These are phyloP conservation scores for Ascodesmis nigricans DNA, from an alignment of 495 filamentous ascomycete genomes.

Conservation along the genomic window DNA sequence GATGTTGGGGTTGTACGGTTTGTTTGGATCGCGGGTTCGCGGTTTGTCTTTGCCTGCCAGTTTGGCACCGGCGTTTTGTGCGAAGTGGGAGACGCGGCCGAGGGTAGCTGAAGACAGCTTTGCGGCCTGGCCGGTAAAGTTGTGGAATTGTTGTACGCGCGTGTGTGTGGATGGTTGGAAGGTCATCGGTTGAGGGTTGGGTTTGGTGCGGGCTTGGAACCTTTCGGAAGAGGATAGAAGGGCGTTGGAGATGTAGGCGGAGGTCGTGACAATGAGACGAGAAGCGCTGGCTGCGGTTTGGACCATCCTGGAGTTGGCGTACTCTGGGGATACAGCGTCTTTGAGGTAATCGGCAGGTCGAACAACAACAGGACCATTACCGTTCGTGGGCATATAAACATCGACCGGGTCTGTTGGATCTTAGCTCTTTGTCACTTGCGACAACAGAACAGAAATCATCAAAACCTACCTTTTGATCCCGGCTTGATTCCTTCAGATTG, in stretches of 20 bases:
- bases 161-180: constrained; percentile 73
- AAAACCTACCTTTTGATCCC: constrained; percentile 60
- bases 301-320: constrained; percentile 65
- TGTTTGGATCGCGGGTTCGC: constrained; percentile 28
- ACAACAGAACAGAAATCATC: background rate
- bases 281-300: constrained; percentile 79
- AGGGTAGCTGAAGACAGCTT: constrained; percentile 66
- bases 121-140: constrained; percentile 52
- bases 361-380: constrained; percentile 39
- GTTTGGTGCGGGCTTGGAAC: constrained; percentile 59
- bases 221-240: constrained; percentile 53
- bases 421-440: constrained; percentile 2
- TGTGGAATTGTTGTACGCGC: constrained; percentile 66
- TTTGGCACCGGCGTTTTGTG: constrained; percentile 69
- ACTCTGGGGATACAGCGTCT: constrained; percentile 68
- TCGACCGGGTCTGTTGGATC: constrained; percentile 58
- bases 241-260: constrained; percentile 51
- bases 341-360: constrained; percentile 58
- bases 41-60: constrained; percentile 36
- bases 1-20: constrained; percentile 55
- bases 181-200: constrained; percentile 53
- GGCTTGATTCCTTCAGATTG: constrained; percentile 59
- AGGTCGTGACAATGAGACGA: constrained; percentile 74
- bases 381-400: constrained; percentile 59
- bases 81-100: constrained; percentile 53